A percentile compares a stretch with the other conserved stretches of the same genome.
These are phyloP conservation scores for Asterochloris sp. DNA, from an alignment of 139 green algal species.

Conservation along the genomic window DNA sequence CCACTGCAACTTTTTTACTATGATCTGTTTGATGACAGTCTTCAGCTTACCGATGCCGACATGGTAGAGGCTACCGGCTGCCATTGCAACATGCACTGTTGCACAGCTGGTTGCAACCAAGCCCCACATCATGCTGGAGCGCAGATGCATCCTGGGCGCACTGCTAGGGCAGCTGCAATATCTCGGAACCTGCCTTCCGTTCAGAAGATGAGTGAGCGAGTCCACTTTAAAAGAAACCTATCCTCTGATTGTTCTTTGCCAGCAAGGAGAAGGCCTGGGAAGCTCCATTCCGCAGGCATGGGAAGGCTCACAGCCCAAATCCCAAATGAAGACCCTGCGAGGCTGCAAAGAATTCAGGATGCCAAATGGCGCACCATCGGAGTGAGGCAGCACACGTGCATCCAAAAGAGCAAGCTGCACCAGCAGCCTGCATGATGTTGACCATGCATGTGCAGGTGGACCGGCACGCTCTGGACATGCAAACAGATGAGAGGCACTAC, in stretches of 20 bases:
- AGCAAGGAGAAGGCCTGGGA: no score
- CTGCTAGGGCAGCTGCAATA: no score
- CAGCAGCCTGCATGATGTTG: neutral
- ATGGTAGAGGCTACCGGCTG: conserved; percentile 6
- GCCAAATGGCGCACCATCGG: conserved; percentile 66
- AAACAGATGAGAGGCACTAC: conserved; percentile 41
- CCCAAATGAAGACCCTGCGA: conserved; percentile 58
- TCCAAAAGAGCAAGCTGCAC: neutral
- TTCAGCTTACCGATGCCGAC: conserved; percentile 3
- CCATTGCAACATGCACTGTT: neutral
- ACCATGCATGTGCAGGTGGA: conserved; percentile 41
- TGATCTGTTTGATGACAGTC: neutral
- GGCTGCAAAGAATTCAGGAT: conserved; percentile 59
- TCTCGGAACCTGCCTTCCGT: no score
- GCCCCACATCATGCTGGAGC: no score
- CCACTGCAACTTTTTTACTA: neutral
- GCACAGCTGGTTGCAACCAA: no score
- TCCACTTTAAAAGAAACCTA: no score
- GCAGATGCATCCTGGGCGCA: no score
- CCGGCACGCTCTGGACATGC: conserved; percentile 39
- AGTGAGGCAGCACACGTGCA: conserved; percentile 28
- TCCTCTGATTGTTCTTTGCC: no score
- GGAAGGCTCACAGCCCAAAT: conserved; percentile 41
- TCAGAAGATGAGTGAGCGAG: no score
- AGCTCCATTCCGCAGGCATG: conserved; percentile 24